Evolutionary conservation across 192 early-diverging fungal genomes (phyloP).

Genomic region (Coemansia sp.): DNA sequence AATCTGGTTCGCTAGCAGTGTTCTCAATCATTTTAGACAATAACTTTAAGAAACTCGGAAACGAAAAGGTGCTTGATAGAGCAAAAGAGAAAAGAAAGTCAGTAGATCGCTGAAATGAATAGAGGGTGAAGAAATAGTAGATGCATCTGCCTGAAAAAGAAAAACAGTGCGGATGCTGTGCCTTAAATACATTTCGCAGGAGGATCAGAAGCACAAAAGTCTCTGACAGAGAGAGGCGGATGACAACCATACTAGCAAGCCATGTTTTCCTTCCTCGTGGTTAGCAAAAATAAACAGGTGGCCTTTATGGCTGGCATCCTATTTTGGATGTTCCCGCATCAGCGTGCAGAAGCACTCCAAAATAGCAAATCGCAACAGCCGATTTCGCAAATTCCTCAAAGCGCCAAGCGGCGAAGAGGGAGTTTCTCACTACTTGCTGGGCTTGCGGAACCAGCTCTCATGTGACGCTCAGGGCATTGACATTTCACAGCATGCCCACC

Average conservation of each 20-base stretch:
- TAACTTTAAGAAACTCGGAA: not conserved
- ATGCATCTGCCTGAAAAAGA: not conserved
- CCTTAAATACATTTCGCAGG: not conserved
- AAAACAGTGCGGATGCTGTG: not conserved
- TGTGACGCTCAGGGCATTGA: not conserved
- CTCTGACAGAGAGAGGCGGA: not conserved
- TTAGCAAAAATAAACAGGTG: not conserved
- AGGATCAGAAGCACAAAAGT: not conserved
- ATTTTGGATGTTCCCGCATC: constrained; percentile 2
- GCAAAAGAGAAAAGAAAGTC: not conserved
- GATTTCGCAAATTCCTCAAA: not conserved
- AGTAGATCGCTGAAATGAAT: not conserved
- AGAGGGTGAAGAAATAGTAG: not conserved
- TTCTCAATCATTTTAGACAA: not conserved
- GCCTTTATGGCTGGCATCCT: not conserved
- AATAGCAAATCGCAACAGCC: not conserved
- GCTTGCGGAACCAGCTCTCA: not conserved
- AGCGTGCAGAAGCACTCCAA: not conserved
- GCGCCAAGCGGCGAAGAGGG: not conserved
- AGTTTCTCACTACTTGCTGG: not conserved
- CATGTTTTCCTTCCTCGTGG: not conserved
- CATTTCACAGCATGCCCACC: not conserved
- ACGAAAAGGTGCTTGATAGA: not conserved
- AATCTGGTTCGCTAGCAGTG: not conserved
- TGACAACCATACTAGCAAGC: not conserved